Percentiles rank a stretch among this genome's conserved stretches.
Conservation (phyloP, 2,329 filamentous ascomycete species). For the Claviceps sp. region DNA sequence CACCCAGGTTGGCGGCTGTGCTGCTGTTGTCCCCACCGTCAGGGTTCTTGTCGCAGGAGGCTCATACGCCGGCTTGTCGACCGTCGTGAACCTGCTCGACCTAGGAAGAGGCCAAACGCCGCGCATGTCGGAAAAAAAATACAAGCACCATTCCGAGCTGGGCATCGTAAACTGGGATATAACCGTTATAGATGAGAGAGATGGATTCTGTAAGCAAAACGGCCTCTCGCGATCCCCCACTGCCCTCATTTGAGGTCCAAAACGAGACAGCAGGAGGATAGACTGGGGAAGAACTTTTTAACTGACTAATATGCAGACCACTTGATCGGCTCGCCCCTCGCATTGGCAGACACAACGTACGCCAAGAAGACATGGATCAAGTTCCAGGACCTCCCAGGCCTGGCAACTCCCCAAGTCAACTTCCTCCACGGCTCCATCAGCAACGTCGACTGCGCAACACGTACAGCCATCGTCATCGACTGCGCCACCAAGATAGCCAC, state of each 20-base stretch:
- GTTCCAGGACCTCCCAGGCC: conserved; percentile 51
- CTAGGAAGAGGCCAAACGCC: conserved; percentile 42
- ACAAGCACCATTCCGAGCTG: conserved; percentile 25
- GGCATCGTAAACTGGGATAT: conserved; percentile 48
- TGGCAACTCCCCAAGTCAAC: conserved; percentile 48
- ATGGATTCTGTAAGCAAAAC: conserved; percentile 57
- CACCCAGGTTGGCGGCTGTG: background rate
- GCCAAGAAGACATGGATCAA: conserved; percentile 57
- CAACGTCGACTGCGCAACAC: conserved; percentile 43
- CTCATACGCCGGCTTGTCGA: conserved; percentile 58
- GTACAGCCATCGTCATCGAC: conserved; percentile 44
- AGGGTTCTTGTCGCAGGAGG: conserved; percentile 56
- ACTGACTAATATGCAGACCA: conserved; percentile 39
- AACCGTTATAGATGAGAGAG: conserved; percentile 65
- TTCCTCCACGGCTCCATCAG: conserved; percentile 54
- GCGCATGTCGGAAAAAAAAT: conserved; percentile 27
- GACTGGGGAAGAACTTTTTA: background rate
- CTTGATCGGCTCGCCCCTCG: conserved; percentile 61
- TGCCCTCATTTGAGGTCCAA: background rate
- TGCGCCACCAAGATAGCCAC: conserved; percentile 27
- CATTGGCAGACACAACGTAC: conserved; percentile 49
- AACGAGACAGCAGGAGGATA: background rate
- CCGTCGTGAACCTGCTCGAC: conserved; percentile 54
- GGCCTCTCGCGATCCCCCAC: no score
- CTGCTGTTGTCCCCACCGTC: conserved; percentile 21